These are phyloP conservation scores for Climacium dendroides DNA, from an alignment of 225 moss, liverwort and hornwort genomes.

Conservation along the genomic window DNA sequence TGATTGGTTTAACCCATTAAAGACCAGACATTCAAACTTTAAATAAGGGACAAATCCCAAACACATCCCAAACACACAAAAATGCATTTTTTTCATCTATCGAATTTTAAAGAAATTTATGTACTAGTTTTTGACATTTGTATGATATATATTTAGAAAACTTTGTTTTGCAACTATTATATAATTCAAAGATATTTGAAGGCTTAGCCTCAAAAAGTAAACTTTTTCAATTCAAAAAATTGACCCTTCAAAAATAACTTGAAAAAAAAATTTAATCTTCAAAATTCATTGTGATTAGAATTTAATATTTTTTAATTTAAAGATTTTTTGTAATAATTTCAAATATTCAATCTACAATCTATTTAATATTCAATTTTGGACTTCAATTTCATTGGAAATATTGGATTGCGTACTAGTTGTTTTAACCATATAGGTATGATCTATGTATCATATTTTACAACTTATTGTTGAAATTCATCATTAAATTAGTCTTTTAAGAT, in stretches of 20 bases:
- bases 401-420: not conserved
- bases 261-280: not conserved
- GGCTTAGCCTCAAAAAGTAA: not conserved
- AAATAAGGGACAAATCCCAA: accelerated
- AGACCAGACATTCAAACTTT: accelerated
- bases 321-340: not conserved
- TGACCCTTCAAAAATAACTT: accelerated
- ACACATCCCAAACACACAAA: accelerated
- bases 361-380: not conserved
- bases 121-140: accelerated
- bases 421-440: not conserved
- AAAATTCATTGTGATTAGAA: not conserved
- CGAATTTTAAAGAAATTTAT: not conserved
- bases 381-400: not conserved
- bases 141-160: not conserved
- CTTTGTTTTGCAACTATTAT: not conserved
- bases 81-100: not conserved
- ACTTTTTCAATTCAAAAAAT: too few species aligned
- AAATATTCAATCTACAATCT: not conserved
- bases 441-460: not conserved
- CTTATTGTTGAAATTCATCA: not conserved
- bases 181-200: accelerated
- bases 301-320: not conserved
- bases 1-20: not conserved
- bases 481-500: not conserved